phyloP scores from a whole-genome alignment of 768 basidiomycete species.

The Phylloporus sp. region DNA sequence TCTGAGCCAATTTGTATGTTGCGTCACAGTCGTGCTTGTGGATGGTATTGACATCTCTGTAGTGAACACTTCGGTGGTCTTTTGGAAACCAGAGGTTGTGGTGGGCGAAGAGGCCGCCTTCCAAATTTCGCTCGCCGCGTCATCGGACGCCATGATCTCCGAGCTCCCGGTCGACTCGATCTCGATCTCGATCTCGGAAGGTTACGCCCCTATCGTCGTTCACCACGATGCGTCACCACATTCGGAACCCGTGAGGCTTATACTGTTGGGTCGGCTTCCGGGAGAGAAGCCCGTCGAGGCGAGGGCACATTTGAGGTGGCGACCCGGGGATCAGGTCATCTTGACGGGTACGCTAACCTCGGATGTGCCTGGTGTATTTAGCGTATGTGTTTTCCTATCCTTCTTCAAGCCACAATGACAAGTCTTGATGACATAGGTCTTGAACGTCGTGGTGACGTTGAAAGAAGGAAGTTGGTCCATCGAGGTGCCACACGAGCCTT shows the following conservation, averaged over 20 bases:
- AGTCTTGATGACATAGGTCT: constrained; percentile 19
- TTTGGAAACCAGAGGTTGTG: constrained; percentile 63
- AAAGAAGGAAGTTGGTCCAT: constrained; percentile 64
- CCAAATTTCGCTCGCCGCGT: constrained; percentile 64
- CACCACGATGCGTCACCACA: constrained; percentile 33
- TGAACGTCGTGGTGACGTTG: constrained; percentile 49
- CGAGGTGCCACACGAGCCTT: constrained; percentile 51
- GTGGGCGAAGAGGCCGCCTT: constrained; percentile 64
- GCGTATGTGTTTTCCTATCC: constrained; percentile 37
- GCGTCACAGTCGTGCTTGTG: not conserved
- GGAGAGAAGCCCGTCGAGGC: constrained; percentile 24
- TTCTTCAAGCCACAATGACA: not conserved
- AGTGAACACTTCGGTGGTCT: constrained; percentile 67
- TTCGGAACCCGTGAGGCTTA: constrained; percentile 16
- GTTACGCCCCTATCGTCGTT: constrained; percentile 46
- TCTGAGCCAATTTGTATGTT: constrained; percentile 58
- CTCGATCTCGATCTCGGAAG: constrained; percentile 53
- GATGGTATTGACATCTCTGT: constrained; percentile 3
- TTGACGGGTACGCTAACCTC: constrained; percentile 58
- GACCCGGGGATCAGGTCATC: constrained; percentile 45
- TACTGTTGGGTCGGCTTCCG: constrained; percentile 47
- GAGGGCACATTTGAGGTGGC: constrained; percentile 54
- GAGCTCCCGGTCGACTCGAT: constrained; percentile 59
- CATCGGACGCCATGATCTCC: constrained; percentile 43
- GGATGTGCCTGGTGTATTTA: constrained; percentile 44